phyloP scores from a whole-genome alignment of 2,329 filamentous ascomycete genomes.

The Colletotrichum sp. region DNA sequence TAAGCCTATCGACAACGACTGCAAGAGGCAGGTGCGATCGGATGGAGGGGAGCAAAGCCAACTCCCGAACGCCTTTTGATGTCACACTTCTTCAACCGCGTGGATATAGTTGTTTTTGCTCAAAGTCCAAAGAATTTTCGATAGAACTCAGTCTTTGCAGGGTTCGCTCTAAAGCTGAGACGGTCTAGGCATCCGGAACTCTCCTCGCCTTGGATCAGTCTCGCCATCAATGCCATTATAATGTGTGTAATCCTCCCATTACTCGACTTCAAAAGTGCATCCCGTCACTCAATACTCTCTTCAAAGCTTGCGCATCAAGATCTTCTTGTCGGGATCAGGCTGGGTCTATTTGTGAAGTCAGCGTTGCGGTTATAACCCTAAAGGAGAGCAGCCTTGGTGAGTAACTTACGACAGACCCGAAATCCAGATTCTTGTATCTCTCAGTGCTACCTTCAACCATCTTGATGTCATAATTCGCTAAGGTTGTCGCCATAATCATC shows the following conservation, averaged over 20 bases:
- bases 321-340: slow-evolving; percentile 6
- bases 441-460: slow-evolving; percentile 29
- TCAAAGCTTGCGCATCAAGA: slow-evolving; percentile 5
- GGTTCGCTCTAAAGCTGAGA: not conserved
- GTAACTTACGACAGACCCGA: slow-evolving; percentile 5
- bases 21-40: not conserved
- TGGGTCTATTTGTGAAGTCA: not conserved
- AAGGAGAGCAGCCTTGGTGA: not conserved
- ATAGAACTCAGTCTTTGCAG: not conserved
- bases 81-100: not conserved
- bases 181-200: not conserved
- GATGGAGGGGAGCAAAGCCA: no score
- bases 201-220: not conserved
- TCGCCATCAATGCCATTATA: not conserved
- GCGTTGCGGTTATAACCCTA: not conserved
- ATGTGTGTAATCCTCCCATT: not conserved
- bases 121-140: not conserved
- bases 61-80: not conserved
- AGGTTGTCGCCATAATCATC: slow-evolving; percentile 42
- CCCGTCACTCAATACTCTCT: not conserved
- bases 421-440: slow-evolving; percentile 3
- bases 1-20: not conserved
- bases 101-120: not conserved
- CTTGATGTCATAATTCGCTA: slow-evolving; percentile 45
- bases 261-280: not conserved